Conservation (phyloP, 2,329 filamentous ascomycete genomes). For the Phaeosphaeria sp. region DNA sequence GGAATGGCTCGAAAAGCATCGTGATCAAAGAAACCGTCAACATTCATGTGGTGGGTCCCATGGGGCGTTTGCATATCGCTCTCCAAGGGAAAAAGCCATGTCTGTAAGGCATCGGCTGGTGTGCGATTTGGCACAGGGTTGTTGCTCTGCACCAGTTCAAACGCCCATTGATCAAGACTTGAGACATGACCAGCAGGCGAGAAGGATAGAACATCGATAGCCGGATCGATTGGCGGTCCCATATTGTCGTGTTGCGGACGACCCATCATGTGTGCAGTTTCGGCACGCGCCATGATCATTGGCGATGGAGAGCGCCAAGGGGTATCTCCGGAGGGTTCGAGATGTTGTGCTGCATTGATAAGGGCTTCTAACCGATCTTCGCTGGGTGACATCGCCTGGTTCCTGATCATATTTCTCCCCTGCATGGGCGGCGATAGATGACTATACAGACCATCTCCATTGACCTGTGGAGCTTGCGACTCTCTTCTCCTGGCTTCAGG, state of each 20-base stretch:
- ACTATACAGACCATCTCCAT: constrained; percentile 27
- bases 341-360: constrained; percentile 47
- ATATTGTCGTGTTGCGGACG: constrained; percentile 40
- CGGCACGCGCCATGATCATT: constrained; percentile 33
- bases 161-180: constrained; percentile 47
- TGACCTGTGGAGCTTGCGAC: constrained; percentile 29
- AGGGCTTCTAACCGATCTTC: constrained; percentile 47
- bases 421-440: constrained; percentile 21
- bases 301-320: constrained; percentile 46
- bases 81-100: constrained; percentile 47
- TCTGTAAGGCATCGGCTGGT: constrained; percentile 45
- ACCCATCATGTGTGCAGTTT: constrained; percentile 29
- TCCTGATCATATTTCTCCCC: constrained; percentile 15
- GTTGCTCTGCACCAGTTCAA: constrained; percentile 46
- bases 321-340: constrained; percentile 41
- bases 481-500: constrained; percentile 33
- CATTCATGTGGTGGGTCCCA: constrained; percentile 35
- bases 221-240: constrained; percentile 47
- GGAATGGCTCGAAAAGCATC: constrained; percentile 29
- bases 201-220: constrained; percentile 46
- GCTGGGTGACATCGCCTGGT: constrained; percentile 33
- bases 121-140: constrained; percentile 45
- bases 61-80: constrained; percentile 35
- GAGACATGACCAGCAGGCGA: constrained; percentile 43
- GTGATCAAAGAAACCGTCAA: constrained; percentile 41